These are phyloP conservation scores for Nicotiana attenuata DNA, from an alignment of 257 asterid species.

Conservation along the genomic window DNA sequence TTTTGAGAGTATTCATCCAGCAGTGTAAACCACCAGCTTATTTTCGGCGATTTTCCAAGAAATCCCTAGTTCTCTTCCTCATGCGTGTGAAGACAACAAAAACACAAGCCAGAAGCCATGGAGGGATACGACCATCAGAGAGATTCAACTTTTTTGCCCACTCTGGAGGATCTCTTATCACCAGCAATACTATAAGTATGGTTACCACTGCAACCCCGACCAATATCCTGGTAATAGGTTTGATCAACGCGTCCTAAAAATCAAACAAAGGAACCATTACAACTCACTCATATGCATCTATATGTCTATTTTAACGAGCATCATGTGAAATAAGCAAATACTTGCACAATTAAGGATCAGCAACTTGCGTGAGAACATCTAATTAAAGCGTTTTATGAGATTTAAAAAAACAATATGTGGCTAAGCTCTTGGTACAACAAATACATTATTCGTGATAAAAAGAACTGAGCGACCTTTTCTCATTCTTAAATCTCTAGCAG, in stretches of 20 bases:
- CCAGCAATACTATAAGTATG: not conserved
- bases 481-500: not conserved
- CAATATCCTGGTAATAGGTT: conserved; percentile 16
- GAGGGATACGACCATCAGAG: conserved; percentile 18
- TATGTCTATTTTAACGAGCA: not conserved
- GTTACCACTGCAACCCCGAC: conserved; percentile 13
- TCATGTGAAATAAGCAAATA: not conserved
- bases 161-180: conserved; percentile 15
- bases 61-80: conserved; percentile 23
- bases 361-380: not conserved
- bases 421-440: not conserved
- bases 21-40: not conserved
- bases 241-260: conserved; percentile 16
- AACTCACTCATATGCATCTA: not conserved
- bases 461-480: not conserved
- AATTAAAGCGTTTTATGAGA: not conserved
- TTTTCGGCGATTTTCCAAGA: conserved; percentile 11
- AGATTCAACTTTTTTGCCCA: conserved; percentile 23
- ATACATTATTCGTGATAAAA: not conserved
- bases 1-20: not conserved
- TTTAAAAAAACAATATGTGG: not conserved
- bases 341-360: not conserved
- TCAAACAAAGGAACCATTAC: not conserved
- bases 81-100: conserved; percentile 17
- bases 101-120: conserved; percentile 22